Conservation (phyloP, 441 rosid genomes). For the Populus hybrid region DNA sequence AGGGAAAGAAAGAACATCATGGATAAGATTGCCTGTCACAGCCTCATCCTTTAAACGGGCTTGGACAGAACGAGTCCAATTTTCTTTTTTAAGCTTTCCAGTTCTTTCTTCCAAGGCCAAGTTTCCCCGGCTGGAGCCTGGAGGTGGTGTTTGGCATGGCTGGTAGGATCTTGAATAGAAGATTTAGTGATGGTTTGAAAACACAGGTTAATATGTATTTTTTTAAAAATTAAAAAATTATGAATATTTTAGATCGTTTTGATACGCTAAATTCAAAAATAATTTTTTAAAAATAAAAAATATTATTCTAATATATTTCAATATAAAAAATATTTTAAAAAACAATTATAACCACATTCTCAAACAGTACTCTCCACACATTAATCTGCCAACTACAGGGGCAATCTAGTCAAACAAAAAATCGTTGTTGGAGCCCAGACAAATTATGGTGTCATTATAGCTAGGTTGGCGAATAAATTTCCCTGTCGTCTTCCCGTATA, state of each 20-base stretch:
- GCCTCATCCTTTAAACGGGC: not conserved
- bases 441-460: constrained; percentile 42
- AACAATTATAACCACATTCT: too few species aligned
- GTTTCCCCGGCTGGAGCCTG: not conserved
- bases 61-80: not conserved
- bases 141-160: not conserved
- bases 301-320: too few species aligned
- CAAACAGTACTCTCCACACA: not conserved
- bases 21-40: not conserved
- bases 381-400: constrained; percentile 14
- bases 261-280: too few species aligned
- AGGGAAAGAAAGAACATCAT: not conserved
- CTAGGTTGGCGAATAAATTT: constrained; percentile 38
- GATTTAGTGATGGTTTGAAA: not conserved
- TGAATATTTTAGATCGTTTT: too few species aligned
- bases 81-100: not conserved
- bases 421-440: constrained; percentile 27
- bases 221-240: too few species aligned
- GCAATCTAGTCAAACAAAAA: constrained; percentile 18
- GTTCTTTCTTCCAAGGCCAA: not conserved
- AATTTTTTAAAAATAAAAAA: too few species aligned
- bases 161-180: not conserved
- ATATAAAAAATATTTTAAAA: too few species aligned
- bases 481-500: constrained; percentile 42
- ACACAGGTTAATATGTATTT: too few species aligned